Evolutionary conservation across 257 asterid species (phyloP).

Genomic region (Nicotiana otophora): DNA sequence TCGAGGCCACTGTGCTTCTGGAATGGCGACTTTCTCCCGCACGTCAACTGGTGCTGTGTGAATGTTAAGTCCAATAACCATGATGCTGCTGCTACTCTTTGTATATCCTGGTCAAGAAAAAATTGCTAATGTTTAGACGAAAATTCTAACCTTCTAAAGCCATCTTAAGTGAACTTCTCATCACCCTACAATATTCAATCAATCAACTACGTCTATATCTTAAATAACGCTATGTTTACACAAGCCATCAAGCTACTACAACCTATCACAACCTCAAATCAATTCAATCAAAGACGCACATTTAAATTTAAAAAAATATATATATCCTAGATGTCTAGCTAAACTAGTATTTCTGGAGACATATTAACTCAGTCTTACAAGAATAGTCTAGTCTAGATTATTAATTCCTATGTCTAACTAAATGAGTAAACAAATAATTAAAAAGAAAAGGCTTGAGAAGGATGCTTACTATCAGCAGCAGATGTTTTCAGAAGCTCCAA

Average conservation of each 20-base stretch:
- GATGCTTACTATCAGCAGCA: conserved; percentile 63
- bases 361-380: too few species aligned
- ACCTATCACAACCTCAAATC: too few species aligned
- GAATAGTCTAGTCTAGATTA: too few species aligned
- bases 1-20: conserved; percentile 86
- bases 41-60: conserved; percentile 77
- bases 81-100: conserved; percentile 62
- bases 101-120: conserved; percentile 64
- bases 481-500: conserved; percentile 74
- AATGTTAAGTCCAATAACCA: conserved; percentile 77
- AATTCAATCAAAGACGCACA: too few species aligned
- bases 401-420: too few species aligned
- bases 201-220: neutral
- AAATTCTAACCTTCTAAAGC: neutral
- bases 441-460: too few species aligned
- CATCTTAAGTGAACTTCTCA: neutral
- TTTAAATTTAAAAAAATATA: too few species aligned
- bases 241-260: too few species aligned
- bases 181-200: neutral
- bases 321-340: too few species aligned
- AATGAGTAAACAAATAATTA: too few species aligned
- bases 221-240: too few species aligned
- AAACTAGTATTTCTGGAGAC: too few species aligned
- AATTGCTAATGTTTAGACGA: conserved; percentile 5
- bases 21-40: conserved; percentile 83